Evolutionary conservation across 164 flowering plant species (phyloP), one percentile per base, ranked within the genome.

Genomic region (Nelumbo lutea): DNA sequence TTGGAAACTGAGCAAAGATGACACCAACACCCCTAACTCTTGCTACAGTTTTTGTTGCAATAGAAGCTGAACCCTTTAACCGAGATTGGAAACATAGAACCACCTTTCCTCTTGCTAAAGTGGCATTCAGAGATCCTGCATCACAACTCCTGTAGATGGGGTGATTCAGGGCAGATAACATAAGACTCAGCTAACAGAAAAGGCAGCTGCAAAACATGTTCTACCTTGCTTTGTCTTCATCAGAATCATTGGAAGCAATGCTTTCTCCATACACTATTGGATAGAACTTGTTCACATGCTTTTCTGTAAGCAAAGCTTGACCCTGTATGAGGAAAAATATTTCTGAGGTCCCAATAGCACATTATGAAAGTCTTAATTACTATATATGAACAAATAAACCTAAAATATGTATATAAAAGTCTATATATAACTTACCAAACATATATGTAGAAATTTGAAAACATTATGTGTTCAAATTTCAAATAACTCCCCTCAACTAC

Each of bases 71-170:
- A 52, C 79, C 75, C 65, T 84, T 83, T 7, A 65, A 14, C 43
- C 74, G 75, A 63, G 85, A 68, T 60, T 82, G 83, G 68, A 80
- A 77, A 69, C 90, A 86, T 46, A 86, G 78, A 51, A 86, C 75
- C 62, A 86, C 79, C 67, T 86, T 84, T 68, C 90, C 88, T 43
- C 70, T 80, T 10, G 79, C 86, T 77, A 81, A 73, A 15, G 86
- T 81, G 1, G 76, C 77, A 74, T 82, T 82, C 11, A 85, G 68
- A 47, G 80, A 76, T 51, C 75, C 85, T 5, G 42, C 39, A 41
- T 71, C 79, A 59, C 86, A 83, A 41, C 78, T 74, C 64, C 86
- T 85, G 83, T 2, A 53, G 53, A 50, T 27, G 27, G 27, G 27
- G 27, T 27, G 27, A 27, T 27, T 27, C 27, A 27, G 27, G 27